Conservation (phyloP, 2,329 filamentous ascomycete species). For the Pseudocercospora fuligena region DNA sequence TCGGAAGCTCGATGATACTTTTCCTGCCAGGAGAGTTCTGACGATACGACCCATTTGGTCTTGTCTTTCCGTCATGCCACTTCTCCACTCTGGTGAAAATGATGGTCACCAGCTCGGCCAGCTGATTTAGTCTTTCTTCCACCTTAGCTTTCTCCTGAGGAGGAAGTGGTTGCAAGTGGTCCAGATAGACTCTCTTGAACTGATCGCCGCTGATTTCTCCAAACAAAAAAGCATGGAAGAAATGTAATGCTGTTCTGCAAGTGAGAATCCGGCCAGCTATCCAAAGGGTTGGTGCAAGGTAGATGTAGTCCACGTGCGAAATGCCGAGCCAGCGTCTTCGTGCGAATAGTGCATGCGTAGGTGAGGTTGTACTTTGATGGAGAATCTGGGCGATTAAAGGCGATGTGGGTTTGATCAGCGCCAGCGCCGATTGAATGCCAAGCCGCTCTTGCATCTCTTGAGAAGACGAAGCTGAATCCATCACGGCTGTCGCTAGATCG, state of each 20-base stretch:
- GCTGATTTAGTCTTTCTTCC: background rate
- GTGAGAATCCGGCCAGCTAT: background rate
- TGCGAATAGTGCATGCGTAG: background rate
- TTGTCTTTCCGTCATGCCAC: background rate
- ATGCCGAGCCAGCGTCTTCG: background rate
- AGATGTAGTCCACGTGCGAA: background rate
- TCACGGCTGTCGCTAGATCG: background rate
- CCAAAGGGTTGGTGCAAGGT: background rate
- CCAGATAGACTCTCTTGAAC: background rate
- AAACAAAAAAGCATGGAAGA: conserved; percentile 4
- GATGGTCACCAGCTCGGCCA: background rate
- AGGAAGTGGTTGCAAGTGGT: background rate
- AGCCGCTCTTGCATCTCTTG: background rate
- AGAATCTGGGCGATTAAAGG: background rate
- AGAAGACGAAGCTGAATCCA: background rate
- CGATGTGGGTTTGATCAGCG: background rate
- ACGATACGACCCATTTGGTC: background rate
- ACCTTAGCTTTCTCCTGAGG: background rate
- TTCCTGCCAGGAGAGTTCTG: background rate
- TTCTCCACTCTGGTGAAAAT: background rate
- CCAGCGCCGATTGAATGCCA: background rate
- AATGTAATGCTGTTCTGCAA: background rate
- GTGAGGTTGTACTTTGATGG: background rate
- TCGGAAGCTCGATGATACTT: background rate
- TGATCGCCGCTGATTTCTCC: background rate